Conservation (phyloP, 768 basidiomycete genomes). For the Lactarius pseudohatsudake region DNA sequence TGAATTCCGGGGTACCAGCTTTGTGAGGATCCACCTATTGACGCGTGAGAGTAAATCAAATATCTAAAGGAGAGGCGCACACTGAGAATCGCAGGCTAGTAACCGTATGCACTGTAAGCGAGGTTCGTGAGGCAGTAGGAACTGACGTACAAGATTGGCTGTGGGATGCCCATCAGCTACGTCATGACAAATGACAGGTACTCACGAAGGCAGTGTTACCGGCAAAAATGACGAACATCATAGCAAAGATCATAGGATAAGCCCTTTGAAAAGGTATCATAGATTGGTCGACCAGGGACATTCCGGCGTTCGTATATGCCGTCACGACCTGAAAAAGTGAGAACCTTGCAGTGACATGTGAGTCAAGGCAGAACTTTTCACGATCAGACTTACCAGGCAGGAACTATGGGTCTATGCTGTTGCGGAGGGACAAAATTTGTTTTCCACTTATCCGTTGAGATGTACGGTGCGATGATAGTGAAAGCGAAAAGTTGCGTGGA, state of each 20-base stretch:
- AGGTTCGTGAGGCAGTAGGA: neutral
- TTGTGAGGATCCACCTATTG: conserved; percentile 70
- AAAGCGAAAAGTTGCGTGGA: conserved; percentile 66
- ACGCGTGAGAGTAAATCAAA: conserved; percentile 13
- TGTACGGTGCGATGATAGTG: conserved; percentile 78
- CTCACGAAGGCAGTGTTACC: conserved; percentile 94
- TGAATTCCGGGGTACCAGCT: conserved; percentile 57
- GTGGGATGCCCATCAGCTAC: conserved; percentile 6
- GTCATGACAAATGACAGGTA: conserved; percentile 31
- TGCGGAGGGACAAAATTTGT: conserved; percentile 58
- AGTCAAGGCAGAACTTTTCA: neutral
- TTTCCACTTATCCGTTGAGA: conserved; percentile 59
- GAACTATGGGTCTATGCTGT: conserved; percentile 52
- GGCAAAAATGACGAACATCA: conserved; percentile 78
- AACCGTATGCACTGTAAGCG: neutral
- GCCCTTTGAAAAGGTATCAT: conserved; percentile 91
- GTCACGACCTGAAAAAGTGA: conserved; percentile 83
- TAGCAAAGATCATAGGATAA: conserved; percentile 72
- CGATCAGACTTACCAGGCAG: conserved; percentile 57
- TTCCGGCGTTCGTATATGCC: conserved; percentile 86
- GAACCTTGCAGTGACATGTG: conserved; percentile 54
- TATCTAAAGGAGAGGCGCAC: conserved; percentile 43
- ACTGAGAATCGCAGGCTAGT: conserved; percentile 77
- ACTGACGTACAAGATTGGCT: conserved; percentile 82
- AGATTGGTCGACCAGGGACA: conserved; percentile 82